Conservation (phyloP, 106 monocot species). For the Chionographis japonica region DNA sequence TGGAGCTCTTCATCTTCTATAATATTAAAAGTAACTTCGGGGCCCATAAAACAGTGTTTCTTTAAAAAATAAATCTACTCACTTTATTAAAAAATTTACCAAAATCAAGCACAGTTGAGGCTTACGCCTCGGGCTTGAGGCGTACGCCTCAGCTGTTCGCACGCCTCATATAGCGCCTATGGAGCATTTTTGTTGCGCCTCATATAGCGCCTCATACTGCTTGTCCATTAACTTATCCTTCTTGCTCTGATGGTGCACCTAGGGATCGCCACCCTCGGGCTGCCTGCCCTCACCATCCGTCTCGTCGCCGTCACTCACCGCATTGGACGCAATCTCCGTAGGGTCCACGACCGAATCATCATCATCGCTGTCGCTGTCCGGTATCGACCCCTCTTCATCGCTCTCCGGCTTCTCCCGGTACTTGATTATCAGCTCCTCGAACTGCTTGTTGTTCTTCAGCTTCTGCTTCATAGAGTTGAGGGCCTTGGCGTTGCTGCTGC, state of each 20-base stretch:
- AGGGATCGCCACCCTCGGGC: slow-evolving; percentile 19
- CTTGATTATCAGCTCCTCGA: slow-evolving; percentile 60
- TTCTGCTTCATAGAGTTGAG: slow-evolving; percentile 96
- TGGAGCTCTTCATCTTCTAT: too few relatives aligned
- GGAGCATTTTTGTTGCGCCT: too few relatives aligned
- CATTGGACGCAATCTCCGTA: slow-evolving; percentile 24
- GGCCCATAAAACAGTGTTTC: too few relatives aligned
- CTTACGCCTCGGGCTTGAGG: too few relatives aligned
- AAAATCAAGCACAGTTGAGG: too few relatives aligned
- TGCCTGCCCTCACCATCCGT: slow-evolving; percentile 19
- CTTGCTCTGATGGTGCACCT: slow-evolving; percentile 46
- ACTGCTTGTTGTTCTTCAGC: slow-evolving; percentile 94
- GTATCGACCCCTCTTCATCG: slow-evolving; percentile 22
- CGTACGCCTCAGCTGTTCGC: too few relatives aligned
- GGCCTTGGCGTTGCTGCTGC: slow-evolving; percentile 87
- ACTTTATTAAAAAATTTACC: too few relatives aligned
- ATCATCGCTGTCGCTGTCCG: slow-evolving; percentile 23
- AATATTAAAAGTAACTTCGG: too few relatives aligned
- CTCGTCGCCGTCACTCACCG: slow-evolving; percentile 34
- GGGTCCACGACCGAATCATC: slow-evolving; percentile 41
- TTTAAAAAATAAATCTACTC: too few relatives aligned
- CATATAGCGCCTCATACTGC: too few relatives aligned
- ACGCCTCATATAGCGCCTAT: too few relatives aligned
- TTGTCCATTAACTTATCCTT: slow-evolving; percentile 73
- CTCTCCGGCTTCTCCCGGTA: slow-evolving; percentile 64